phyloP scores from a whole-genome alignment of 768 basidiomycete genomes.

The Trametes villosa region DNA sequence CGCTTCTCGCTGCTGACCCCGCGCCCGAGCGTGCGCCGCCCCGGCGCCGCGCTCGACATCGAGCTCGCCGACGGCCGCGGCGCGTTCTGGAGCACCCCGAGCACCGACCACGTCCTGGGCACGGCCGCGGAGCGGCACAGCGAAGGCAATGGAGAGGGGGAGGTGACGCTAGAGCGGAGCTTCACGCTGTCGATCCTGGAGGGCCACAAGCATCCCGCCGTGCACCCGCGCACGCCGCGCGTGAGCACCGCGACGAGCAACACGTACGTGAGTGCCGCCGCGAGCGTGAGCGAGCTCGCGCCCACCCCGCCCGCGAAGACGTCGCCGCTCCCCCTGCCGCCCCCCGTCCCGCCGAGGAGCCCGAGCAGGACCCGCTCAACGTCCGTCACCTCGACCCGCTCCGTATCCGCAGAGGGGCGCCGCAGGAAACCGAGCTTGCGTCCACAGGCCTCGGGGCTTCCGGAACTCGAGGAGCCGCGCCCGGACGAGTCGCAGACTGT shows the following conservation, averaged over 20 bases:
- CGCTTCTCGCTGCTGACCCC: constrained; percentile 11
- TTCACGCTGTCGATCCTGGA: constrained; percentile 16
- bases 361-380: constrained; percentile 7
- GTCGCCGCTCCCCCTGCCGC: background rate
- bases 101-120: background rate
- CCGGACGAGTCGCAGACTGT: background rate
- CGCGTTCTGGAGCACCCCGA: constrained; percentile 3
- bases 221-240: background rate
- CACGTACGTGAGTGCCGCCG: constrained; percentile 9
- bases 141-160: background rate
- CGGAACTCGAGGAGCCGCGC: background rate
- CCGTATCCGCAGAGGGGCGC: constrained; percentile 1
- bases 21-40: background rate
- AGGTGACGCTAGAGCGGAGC: constrained; percentile 3
- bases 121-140: background rate
- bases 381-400: constrained; percentile 10
- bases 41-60: background rate
- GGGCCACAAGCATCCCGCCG: background rate
- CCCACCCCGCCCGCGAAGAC: background rate
- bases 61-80: background rate
- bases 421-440: background rate
- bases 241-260: constrained; percentile 4
- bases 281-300: background rate
- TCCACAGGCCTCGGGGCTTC: constrained; percentile 3
- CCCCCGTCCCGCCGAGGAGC: constrained; percentile 4